Base-by-base conservation (phyloP, 1,284 basidiomycete genomes). In the Heterobasidion irregulare region DNA sequence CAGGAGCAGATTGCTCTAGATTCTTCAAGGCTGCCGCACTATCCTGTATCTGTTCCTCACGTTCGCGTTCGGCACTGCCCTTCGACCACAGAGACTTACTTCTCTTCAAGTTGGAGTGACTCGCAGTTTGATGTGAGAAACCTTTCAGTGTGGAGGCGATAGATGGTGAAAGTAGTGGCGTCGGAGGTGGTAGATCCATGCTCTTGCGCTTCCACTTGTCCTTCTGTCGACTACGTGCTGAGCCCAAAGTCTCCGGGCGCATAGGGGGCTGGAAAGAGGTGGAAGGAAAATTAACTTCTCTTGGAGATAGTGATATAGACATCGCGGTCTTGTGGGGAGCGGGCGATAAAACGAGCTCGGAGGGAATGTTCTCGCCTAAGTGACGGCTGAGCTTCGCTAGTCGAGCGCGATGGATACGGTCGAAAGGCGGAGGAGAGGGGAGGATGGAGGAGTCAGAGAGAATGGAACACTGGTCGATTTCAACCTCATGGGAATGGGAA, bases 321-420 rank as follows among this genome's bases (percentile, higher is more conserved):
- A 41, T 41, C 38, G 38, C 10, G n/a, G 38, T 41, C 38, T 41
- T n/a, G 12, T 8, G 38, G 38, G 38, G 12, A n/a, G 6, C n/a
- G 38, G 12, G 38, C 38, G 38, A 12, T n/a, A 41, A 41, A 12
- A 41, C 63, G 52, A 74, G 61, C 46, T 73, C 72, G 7, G 68
- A 63, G 10, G 75, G 73, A 35, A 75, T 64, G 52, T 65, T 65
- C 57, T 75, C 72, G 44, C 73, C 74, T 6, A 75, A 63, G 59
- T 71, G 66, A 13, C 72, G 72, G 4, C 67, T 66, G 47, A 76
- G 67, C 59, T 75, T 76, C 13, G 71, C 71, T 50, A 71, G 62
- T 47, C 72, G 69, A 33, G 66, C 62, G 33, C 69, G 67, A 49
- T 69, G 65, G 18, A 16, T 16, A 10, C 46, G 46, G 46, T 32